Base-by-base conservation (phyloP, 352 stramenopile species). In the Elongisporangium undulatum region DNA sequence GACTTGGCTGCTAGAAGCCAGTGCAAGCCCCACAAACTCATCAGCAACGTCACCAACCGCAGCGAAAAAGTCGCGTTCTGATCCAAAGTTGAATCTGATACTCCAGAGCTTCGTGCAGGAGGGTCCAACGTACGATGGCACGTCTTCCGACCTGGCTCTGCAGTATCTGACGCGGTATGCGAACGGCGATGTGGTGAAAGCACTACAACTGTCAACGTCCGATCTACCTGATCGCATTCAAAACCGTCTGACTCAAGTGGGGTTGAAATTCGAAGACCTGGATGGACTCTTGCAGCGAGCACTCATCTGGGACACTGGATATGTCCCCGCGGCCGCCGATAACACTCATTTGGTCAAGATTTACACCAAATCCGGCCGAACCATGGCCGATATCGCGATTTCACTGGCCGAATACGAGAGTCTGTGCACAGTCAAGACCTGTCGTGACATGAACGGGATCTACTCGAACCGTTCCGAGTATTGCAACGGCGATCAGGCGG, bases 231-330 rank as follows among this genome's bases (percentile, higher is more conserved):
- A n/a, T n/a, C n/a, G n/a, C n/a, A n/a, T n/a, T n/a, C n/a, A n/a
- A n/a, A n/a, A n/a, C n/a, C n/a, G n/a, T n/a, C n/a, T n/a, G n/a
- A n/a, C n/a, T n/a, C n/a, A n/a, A n/a, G n/a, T n/a, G n/a, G n/a
- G n/a, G n/a, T n/a, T n/a, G n/a, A n/a, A 39, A 6, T 75, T 75
- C 56, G 51, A 58, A 2, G 57, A 67, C n/a, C 58, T 80, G 21
- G 53, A 66, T 5, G 68, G 68, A 6, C 58, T 77, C 22, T 55
- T 82, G 0, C 79, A 89, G 49, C 77, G 74, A 9, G 77, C 75
- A 2, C 58, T 89, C 52, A 59, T 89, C 6, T 89, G 77, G 79
- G 79, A 89, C 48, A 68, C 57, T 3, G 79, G 77, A 0, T 89
- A 79, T 54, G n/a, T n/a, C 0, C 21, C 72, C 23, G n/a, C 62